These are phyloP conservation scores for Cryomyces minteri DNA, from an alignment of 495 filamentous ascomycete genomes.

Conservation along the genomic window DNA sequence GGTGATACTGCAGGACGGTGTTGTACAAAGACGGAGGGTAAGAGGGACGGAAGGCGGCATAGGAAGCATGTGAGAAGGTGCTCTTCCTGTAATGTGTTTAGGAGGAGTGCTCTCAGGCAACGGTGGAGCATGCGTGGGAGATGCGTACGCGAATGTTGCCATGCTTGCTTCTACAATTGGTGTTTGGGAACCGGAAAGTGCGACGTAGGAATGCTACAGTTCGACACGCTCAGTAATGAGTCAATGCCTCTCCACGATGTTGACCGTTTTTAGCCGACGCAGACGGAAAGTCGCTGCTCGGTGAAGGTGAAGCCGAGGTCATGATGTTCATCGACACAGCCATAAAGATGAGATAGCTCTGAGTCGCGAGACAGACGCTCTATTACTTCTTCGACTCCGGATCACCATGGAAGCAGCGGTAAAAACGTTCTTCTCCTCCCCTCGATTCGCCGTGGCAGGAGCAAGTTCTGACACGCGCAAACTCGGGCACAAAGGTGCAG, in stretches of 20 bases:
- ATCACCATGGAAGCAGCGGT: slow-evolving; percentile 35
- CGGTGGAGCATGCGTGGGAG: neutral
- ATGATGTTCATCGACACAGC: too few species aligned
- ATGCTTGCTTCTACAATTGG: slow-evolving; percentile 8
- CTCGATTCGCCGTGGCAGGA: slow-evolving; percentile 77
- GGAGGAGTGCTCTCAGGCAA: neutral
- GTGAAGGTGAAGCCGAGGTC: too few species aligned
- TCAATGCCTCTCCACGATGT: too few species aligned
- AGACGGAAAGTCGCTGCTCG: too few species aligned
- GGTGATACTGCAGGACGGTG: slow-evolving; percentile 34
- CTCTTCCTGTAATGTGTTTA: slow-evolving; percentile 19
- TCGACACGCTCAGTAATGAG: too few species aligned
- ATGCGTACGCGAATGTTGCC: slow-evolving; percentile 28
- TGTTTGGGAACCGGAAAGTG: too few species aligned
- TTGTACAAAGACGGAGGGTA: slow-evolving; percentile 38
- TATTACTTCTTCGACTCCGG: neutral
- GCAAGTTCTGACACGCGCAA: slow-evolving; percentile 69
- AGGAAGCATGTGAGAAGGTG: slow-evolving; percentile 33
- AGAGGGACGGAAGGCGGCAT: slow-evolving; percentile 43
- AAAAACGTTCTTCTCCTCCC: slow-evolving; percentile 59
- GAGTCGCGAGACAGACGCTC: too few species aligned
- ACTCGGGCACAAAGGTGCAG: slow-evolving; percentile 73
- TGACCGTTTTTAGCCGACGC: too few species aligned
- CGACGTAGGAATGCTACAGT: too few species aligned
- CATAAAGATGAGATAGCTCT: too few species aligned